phyloP scores from a whole-genome alignment of 73 alveolate genomes.

The Tetrahymena malaccensis region DNA sequence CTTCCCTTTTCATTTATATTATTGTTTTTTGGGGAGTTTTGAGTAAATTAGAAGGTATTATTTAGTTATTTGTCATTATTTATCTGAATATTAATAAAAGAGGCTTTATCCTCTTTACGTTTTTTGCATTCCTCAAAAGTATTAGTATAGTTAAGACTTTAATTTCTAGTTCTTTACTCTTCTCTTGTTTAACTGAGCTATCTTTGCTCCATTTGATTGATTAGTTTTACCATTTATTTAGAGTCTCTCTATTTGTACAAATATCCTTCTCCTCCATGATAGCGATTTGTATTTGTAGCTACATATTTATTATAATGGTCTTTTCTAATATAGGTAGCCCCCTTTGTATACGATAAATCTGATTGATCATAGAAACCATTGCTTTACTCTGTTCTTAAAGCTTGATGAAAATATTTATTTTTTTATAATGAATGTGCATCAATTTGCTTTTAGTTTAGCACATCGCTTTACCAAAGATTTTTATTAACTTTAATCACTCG shows the following conservation, averaged over 20 bases:
- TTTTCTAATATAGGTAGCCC: background rate
- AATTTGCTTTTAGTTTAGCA: background rate
- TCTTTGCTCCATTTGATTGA: background rate
- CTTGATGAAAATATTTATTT: background rate
- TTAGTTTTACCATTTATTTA: background rate
- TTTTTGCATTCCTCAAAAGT: background rate
- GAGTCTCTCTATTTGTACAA: background rate
- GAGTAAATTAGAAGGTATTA: background rate
- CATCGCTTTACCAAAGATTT: background rate
- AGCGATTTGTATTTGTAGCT: background rate
- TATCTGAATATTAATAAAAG: background rate
- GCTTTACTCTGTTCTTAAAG: background rate
- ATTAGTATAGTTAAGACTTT: background rate
- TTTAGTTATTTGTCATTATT: background rate
- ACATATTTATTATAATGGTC: background rate
- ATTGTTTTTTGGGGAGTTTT: background rate
- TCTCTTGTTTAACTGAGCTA: background rate
- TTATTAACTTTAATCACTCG: background rate
- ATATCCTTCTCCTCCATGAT: background rate
- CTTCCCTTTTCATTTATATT: background rate
- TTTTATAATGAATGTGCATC: background rate
- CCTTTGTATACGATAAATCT: background rate
- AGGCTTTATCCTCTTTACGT: background rate
- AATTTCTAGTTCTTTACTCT: background rate
- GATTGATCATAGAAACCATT: background rate